Percentiles rank a stretch among this genome's conserved stretches.
phyloP scores from a whole-genome alignment of 2,329 filamentous ascomycete genomes.

The Thelonectria olida region DNA sequence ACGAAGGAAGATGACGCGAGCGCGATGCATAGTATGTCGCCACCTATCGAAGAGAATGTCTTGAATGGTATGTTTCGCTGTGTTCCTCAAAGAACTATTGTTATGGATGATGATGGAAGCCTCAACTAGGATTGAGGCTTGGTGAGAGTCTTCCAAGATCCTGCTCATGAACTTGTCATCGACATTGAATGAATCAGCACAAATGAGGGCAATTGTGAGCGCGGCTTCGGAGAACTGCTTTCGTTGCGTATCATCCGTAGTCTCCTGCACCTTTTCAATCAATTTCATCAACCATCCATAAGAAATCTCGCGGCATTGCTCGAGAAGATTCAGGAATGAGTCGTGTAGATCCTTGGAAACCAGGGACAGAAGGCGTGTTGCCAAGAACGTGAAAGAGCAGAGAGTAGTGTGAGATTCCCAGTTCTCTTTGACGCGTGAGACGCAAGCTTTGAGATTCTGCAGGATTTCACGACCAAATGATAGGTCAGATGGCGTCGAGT shows the following conservation, averaged over 20 bases:
- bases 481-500: constrained; percentile 8
- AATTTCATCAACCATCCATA: constrained; percentile 24
- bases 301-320: constrained; percentile 9
- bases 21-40: constrained; percentile 18
- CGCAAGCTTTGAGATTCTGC: background rate
- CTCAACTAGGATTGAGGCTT: constrained; percentile 28
- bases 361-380: constrained; percentile 27
- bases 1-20: background rate
- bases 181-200: constrained; percentile 27
- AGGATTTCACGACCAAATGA: constrained; percentile 21
- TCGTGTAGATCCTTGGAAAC: background rate
- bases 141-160: constrained; percentile 6
- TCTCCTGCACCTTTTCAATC: constrained; percentile 2
- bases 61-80: background rate
- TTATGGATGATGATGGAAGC: constrained; percentile 21
- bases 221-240: constrained; percentile 11
- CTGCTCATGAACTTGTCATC: background rate
- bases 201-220: constrained; percentile 22
- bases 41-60: constrained; percentile 20
- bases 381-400: constrained; percentile 28
- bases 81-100: background rate
- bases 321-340: background rate
- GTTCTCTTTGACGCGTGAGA: constrained; percentile 27
- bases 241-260: constrained; percentile 11
- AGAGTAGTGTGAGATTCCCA: constrained; percentile 35